phyloP scores from a whole-genome alignment of 805 yeast species.

The Jamesozyma jinghongensis region DNA sequence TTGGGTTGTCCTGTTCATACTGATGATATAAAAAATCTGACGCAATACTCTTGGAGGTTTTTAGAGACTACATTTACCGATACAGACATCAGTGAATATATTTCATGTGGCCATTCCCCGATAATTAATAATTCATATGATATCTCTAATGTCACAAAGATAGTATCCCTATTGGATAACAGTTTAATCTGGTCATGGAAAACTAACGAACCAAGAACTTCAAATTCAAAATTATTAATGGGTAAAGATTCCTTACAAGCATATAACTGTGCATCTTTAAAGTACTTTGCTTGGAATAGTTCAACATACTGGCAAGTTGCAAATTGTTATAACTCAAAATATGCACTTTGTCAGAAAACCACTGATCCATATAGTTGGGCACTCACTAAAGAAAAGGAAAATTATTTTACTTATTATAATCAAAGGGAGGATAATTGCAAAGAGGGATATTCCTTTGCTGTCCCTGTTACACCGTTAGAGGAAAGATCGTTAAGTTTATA shows the following conservation, averaged over 20 bases:
- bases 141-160: slow-evolving; percentile 16
- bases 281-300: slow-evolving; percentile 12
- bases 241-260: slow-evolving; percentile 29
- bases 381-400: slow-evolving; percentile 26
- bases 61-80: slow-evolving; percentile 38
- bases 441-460: slow-evolving; percentile 30
- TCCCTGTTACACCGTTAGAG: slow-evolving; percentile 45
- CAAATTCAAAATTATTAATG: slow-evolving; percentile 6
- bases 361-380: slow-evolving; percentile 37
- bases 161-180: slow-evolving; percentile 28
- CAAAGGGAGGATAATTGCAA: slow-evolving; percentile 30
- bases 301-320: slow-evolving; percentile 52
- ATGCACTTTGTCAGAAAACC: slow-evolving; percentile 47
- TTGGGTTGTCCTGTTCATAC: slow-evolving; percentile 15
- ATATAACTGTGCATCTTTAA: slow-evolving; percentile 37
- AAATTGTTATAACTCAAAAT: slow-evolving; percentile 51
- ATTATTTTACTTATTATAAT: slow-evolving; percentile 38
- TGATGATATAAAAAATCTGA: slow-evolving; percentile 8
- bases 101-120: slow-evolving; percentile 59
- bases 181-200: slow-evolving; percentile 70
- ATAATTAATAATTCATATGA: slow-evolving; percentile 38
- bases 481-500: slow-evolving; percentile 26
- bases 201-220: slow-evolving; percentile 39
- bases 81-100: slow-evolving; percentile 30
- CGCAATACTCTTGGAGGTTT: slow-evolving; percentile 31